These are phyloP conservation scores for Ottelia alismoides DNA, from an alignment of 106 monocot species.

Conservation along the genomic window DNA sequence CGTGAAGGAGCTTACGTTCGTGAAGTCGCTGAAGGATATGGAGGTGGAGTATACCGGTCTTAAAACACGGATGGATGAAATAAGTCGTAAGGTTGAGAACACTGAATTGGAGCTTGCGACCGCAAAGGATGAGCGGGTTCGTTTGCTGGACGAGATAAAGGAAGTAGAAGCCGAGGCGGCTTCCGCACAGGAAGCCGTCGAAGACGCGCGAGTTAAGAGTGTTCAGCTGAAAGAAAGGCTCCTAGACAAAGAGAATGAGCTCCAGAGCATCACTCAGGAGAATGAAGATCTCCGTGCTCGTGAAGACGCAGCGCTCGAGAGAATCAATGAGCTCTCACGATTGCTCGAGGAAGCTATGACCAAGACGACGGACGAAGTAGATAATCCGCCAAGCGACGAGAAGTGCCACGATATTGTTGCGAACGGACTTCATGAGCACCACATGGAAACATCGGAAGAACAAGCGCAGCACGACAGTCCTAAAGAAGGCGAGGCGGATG, in stretches of 20 bases:
- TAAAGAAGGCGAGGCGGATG: slow-evolving; percentile 2
- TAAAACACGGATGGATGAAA: slow-evolving; percentile 25
- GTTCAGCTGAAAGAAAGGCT: slow-evolving; percentile 34
- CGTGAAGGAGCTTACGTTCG: slow-evolving; percentile 34
- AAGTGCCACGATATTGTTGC: slow-evolving; percentile 13
- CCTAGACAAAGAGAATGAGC: slow-evolving; percentile 44
- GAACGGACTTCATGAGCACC: slow-evolving; percentile 9
- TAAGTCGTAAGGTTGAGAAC: slow-evolving; percentile 14
- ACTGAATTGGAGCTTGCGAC: slow-evolving; percentile 24
- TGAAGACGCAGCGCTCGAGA: slow-evolving; percentile 26
- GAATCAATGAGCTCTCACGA: slow-evolving; percentile 28
- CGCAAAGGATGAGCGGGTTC: slow-evolving; percentile 29
- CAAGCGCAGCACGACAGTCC: slow-evolving; percentile 2
- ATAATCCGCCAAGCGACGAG: slow-evolving; percentile 10
- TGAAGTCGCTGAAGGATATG: slow-evolving; percentile 20
- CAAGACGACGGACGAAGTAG: slow-evolving; percentile 21
- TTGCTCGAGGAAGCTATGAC: slow-evolving; percentile 19
- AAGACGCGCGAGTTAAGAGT: slow-evolving; percentile 27
- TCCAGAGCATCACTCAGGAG: slow-evolving; percentile 40
- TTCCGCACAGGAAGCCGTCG: slow-evolving; percentile 18
- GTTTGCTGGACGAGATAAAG: slow-evolving; percentile 26
- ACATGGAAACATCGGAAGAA: slow-evolving; percentile 4
- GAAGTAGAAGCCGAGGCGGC: slow-evolving; percentile 26
- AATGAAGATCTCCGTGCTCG: slow-evolving; percentile 28
- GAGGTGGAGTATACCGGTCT: slow-evolving; percentile 30